Percentiles rank a stretch among this genome's conserved stretches.
phyloP scores from a whole-genome alignment of 352 stramenopile species.

The Phytopythium oedochilum region DNA sequence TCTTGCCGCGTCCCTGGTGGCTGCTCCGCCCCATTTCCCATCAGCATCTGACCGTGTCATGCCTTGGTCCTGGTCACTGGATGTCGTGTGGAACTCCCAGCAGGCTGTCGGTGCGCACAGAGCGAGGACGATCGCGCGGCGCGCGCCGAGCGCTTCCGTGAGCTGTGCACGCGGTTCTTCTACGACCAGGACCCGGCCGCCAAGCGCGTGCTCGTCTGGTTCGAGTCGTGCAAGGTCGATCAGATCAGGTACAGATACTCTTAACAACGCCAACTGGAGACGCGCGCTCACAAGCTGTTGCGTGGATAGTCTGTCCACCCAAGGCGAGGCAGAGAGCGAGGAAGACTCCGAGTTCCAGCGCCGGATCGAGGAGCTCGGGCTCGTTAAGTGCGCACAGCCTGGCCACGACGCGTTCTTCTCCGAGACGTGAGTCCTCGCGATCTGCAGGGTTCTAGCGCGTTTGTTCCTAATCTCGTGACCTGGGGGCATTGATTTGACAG shows the following conservation, averaged over 20 bases:
- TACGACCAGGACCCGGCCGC: conserved; percentile 47
- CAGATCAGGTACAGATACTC: conserved; percentile 39
- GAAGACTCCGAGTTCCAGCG: conserved; percentile 9
- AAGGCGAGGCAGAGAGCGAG: conserved; percentile 4
- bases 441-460: background rate
- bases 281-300: no score
- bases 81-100: background rate
- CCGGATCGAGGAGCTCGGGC: conserved; percentile 26
- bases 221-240: conserved; percentile 58
- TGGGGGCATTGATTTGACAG: conserved; percentile 13
- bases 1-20: background rate
- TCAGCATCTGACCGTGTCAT: background rate
- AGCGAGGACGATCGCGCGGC: conserved; percentile 16
- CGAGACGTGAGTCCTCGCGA: conserved; percentile 26
- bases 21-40: background rate
- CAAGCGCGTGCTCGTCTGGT: conserved; percentile 65
- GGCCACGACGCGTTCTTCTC: conserved; percentile 33
- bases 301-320: conserved; percentile 28
- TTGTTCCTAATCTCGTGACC: background rate
- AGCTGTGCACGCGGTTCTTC: conserved; percentile 60
- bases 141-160: conserved; percentile 42
- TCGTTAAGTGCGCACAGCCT: conserved; percentile 35
- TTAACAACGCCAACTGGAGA: background rate
- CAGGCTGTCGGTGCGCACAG: conserved; percentile 32
- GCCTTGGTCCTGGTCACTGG: background rate